Conservation (phyloP, 805 yeast species). For the Metschnikowia corniflorae region DNA sequence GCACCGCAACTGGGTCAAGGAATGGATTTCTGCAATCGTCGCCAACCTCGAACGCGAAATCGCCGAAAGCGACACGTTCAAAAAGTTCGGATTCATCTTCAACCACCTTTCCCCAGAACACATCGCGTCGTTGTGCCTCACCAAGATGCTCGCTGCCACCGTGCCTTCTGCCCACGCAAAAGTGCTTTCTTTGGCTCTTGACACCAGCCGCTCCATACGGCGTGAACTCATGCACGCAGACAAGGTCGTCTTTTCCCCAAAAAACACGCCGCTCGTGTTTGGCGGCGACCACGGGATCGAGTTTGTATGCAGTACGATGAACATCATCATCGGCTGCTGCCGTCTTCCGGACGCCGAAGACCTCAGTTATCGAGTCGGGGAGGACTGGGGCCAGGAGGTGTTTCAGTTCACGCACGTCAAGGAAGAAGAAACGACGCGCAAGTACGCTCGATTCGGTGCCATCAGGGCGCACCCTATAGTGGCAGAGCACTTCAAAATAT, state of each 20-base stretch:
- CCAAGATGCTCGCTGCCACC: slow-evolving; percentile 20
- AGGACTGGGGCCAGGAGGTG: slow-evolving; percentile 1
- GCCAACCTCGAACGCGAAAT: slow-evolving; percentile 5
- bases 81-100: slow-evolving; percentile 15
- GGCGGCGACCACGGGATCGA: slow-evolving; percentile 19
- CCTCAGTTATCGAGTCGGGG: not conserved
- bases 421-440: slow-evolving; percentile 1
- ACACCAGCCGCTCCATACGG: slow-evolving; percentile 1
- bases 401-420: slow-evolving; percentile 6
- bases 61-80: slow-evolving; percentile 4
- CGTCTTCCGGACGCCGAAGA: slow-evolving; percentile 7
- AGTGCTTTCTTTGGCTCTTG: slow-evolving; percentile 17
- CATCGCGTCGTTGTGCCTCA: slow-evolving; percentile 18
- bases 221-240: slow-evolving; percentile 3
- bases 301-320: slow-evolving; percentile 19
- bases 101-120: slow-evolving; percentile 15
- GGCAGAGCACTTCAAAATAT: slow-evolving; percentile 6
- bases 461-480: slow-evolving; percentile 12
- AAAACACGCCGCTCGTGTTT: slow-evolving; percentile 9
- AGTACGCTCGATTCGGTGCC: slow-evolving; percentile 10
- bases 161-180: slow-evolving; percentile 17
- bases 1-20: slow-evolving; percentile 7
- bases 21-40: slow-evolving; percentile 3
- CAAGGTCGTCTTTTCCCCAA: not conserved
- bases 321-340: slow-evolving; percentile 16